Percentiles rank a stretch among this genome's conserved stretches.
These are phyloP conservation scores for Sporothrix schenckii DNA, from an alignment of 2,329 filamentous ascomycete genomes.

Conservation along the genomic window DNA sequence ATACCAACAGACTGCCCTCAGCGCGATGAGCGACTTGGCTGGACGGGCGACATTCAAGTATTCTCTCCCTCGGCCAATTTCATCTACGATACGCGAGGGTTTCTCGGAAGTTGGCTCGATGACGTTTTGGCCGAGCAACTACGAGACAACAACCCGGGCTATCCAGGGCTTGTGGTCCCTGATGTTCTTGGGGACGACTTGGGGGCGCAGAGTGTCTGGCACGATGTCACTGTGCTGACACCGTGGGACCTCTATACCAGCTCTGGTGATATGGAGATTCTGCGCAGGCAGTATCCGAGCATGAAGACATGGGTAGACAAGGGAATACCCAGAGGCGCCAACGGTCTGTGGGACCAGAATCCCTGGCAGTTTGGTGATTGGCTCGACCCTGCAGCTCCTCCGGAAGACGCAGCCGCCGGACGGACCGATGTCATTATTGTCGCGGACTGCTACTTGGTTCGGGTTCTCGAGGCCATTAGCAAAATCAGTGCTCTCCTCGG, in stretches of 20 bases:
- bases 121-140: background rate
- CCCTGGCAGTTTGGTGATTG: slow-evolving; percentile 15
- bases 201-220: background rate
- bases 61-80: slow-evolving; percentile 57
- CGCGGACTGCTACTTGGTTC: slow-evolving; percentile 38
- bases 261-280: background rate
- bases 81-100: slow-evolving; percentile 56
- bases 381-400: slow-evolving; percentile 46
- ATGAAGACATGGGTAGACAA: slow-evolving; percentile 1
- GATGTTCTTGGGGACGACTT: too few relatives aligned
- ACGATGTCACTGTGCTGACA: slow-evolving; percentile 8
- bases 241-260: slow-evolving; percentile 9
- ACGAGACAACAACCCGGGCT: too few relatives aligned
- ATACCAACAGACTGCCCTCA: slow-evolving; percentile 63
- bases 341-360: slow-evolving; percentile 6
- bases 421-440: slow-evolving; percentile 43
- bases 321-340: background rate
- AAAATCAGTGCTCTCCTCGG: background rate
- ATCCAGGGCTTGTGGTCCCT: too few relatives aligned
- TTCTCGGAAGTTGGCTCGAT: slow-evolving; percentile 38
- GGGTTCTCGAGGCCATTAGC: background rate
- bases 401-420: slow-evolving; percentile 50
- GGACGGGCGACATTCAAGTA: slow-evolving; percentile 56
- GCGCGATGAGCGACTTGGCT: slow-evolving; percentile 58
- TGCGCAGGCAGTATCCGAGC: background rate